These are phyloP conservation scores for Penicillium decumbens DNA, from an alignment of 2,329 filamentous ascomycete species.

Conservation along the genomic window DNA sequence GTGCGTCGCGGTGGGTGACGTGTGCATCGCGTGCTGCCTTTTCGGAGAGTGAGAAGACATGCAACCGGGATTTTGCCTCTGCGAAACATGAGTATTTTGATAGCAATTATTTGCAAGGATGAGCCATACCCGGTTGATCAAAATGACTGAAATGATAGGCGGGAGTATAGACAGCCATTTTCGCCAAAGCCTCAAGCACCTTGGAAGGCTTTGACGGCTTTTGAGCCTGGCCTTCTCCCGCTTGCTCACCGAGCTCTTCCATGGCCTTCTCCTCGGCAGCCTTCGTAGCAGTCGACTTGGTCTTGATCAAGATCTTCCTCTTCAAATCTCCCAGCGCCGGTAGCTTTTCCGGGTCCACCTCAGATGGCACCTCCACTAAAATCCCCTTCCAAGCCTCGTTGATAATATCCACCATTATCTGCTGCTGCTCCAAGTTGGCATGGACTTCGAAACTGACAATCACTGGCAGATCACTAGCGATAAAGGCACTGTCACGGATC, in stretches of 20 bases:
- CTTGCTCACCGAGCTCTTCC: neutral
- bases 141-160: conserved; percentile 76
- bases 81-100: conserved; percentile 3
- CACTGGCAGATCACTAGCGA: conserved; percentile 69
- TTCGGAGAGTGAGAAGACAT: conserved; percentile 63
- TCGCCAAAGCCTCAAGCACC: conserved; percentile 68
- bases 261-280: conserved; percentile 28
- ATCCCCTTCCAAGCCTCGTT: conserved; percentile 74
- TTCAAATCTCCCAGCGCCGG: conserved; percentile 67
- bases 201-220: conserved; percentile 48
- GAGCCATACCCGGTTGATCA: conserved; percentile 57
- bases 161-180: conserved; percentile 78
- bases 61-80: conserved; percentile 53
- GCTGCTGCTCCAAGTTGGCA: conserved; percentile 74
- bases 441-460: conserved; percentile 94
- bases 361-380: conserved; percentile 62
- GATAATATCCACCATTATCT: conserved; percentile 92
- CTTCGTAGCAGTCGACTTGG: conserved; percentile 59
- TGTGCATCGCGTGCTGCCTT: conserved; percentile 63
- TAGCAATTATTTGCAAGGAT: too few relatives aligned
- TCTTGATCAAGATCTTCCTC: conserved; percentile 78
- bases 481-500: conserved; percentile 74
- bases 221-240: conserved; percentile 5
- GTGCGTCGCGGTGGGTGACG: conserved; percentile 47
- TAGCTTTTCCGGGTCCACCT: conserved; percentile 52